Evolutionary conservation across 2,329 filamentous ascomycete species (phyloP).

Genomic region (Nigrospora oryzae): DNA sequence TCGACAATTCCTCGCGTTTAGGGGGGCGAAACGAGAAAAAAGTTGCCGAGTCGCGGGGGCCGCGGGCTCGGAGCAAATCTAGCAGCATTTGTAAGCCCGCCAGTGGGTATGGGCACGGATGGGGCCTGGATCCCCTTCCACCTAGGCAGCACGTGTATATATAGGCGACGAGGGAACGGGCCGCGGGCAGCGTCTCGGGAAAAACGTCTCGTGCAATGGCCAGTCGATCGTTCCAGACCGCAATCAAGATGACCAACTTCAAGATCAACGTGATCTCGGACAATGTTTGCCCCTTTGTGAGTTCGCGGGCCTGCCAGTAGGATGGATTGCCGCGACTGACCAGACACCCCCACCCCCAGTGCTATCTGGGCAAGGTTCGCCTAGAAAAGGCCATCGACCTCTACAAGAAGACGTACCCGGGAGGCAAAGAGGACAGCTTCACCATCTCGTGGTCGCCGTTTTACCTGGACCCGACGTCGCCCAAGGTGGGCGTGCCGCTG

Average conservation of each 20-base stretch:
- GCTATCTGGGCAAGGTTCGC: constrained; percentile 73
- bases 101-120: too few relatives aligned
- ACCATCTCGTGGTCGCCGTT: constrained; percentile 69
- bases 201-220: too few relatives aligned
- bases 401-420: constrained; percentile 55
- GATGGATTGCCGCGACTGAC: constrained; percentile 12
- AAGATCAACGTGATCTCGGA: constrained; percentile 74
- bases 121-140: too few relatives aligned
- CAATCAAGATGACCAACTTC: constrained; percentile 57
- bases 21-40: too few relatives aligned
- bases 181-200: too few relatives aligned
- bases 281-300: constrained; percentile 61
- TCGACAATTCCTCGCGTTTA: too few relatives aligned
- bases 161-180: too few relatives aligned
- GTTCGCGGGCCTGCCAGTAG: constrained; percentile 5
- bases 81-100: too few relatives aligned
- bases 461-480: constrained; percentile 65
- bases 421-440: constrained; percentile 57
- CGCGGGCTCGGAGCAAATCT: too few relatives aligned
- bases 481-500: constrained; percentile 33
- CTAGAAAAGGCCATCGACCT: constrained; percentile 62
- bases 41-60: too few relatives aligned
- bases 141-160: too few relatives aligned
- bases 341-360: constrained; percentile 27
- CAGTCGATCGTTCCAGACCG: too few relatives aligned